Base-by-base conservation (phyloP, 1,284 basidiomycete genomes). In the Earliella scabrosa region DNA sequence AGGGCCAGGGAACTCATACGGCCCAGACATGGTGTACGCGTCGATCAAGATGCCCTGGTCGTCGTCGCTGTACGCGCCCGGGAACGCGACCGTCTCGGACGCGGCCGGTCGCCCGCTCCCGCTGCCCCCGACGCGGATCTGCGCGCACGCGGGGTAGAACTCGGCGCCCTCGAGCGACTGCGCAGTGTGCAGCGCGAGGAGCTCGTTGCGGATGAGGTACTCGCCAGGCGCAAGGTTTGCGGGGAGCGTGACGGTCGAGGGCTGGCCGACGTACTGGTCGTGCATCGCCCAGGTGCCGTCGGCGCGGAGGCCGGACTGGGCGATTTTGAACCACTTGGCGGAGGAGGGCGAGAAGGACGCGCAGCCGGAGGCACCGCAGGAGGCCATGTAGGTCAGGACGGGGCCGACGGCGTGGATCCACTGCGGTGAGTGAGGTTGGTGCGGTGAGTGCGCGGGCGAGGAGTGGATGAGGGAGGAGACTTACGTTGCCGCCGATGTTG, bases 301-400 rank as follows among this genome's bases (percentile, higher is more conserved):
- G 4, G 70, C 51, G 50, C 74, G 63, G 29, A 72, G 65, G 7
- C 79, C 81, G 1, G 69, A 69, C 61, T 82, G 66, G 40, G 73
- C 71, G 54, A 83, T 78, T 72, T 90, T 90, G 79, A 90, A 90
- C 85, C 85, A 90, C 65, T 82, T 72, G 2, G 85, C 86, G 4
- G 75, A 66, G 4, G 77, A 71, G 4, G 81, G 65, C 62, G 89
- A 75, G 68, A 85, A 88, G 55, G 82, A 68, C 66, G 79, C 75
- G 70, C 88, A 89, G 3, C 81, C 73, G 0, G 73, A 73, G 6
- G 80, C 79, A 32, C 45, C 56, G 63, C 87, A 90, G 16, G 78
- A 75, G 0, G 87, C 80, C 78, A 91, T 77, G 68, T 91, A 91
- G 34, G 83, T 86, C 68, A 90, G 72, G 67, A 90, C 72, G 1